Conservation (phyloP, 2,329 filamentous ascomycete genomes). For the Colletotrichum limetticola region DNA sequence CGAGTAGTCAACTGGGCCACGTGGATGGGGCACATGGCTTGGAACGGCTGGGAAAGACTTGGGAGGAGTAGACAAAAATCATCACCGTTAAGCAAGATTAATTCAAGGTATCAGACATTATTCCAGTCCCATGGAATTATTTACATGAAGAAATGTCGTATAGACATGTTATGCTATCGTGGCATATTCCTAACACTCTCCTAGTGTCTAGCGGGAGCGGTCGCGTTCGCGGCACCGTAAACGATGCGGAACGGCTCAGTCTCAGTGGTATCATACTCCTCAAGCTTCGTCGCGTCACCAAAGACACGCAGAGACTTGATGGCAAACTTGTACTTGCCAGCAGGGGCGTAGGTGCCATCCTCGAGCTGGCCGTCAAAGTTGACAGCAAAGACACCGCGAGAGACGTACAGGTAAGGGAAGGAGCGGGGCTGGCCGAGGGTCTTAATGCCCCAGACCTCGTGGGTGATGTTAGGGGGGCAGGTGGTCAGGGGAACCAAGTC, state of each 20-base stretch:
- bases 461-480: constrained; percentile 41
- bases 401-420: constrained; percentile 49
- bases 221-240: constrained; percentile 45
- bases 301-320: constrained; percentile 62
- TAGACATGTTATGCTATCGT: neutral
- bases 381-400: constrained; percentile 43
- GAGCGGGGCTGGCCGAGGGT: constrained; percentile 54
- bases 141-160: constrained; percentile 10
- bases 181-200: neutral
- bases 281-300: constrained; percentile 54
- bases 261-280: constrained; percentile 59
- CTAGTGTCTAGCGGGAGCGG: constrained; percentile 11
- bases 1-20: too few relatives aligned
- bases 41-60: too few relatives aligned
- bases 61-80: neutral
- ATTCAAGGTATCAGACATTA: neutral
- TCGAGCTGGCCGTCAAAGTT: constrained; percentile 59
- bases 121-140: constrained; percentile 16
- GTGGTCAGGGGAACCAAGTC: constrained; percentile 55
- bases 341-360: constrained; percentile 58
- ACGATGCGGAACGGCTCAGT: constrained; percentile 56
- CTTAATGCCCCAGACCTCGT: constrained; percentile 49
- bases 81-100: neutral
- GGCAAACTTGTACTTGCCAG: constrained; percentile 61
- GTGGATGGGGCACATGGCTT: too few relatives aligned